A percentile compares a stretch with the other conserved stretches of the same genome.
phyloP scores from a whole-genome alignment of 225 moss, liverwort and hornwort genomes.

The Bryum argenteum region DNA sequence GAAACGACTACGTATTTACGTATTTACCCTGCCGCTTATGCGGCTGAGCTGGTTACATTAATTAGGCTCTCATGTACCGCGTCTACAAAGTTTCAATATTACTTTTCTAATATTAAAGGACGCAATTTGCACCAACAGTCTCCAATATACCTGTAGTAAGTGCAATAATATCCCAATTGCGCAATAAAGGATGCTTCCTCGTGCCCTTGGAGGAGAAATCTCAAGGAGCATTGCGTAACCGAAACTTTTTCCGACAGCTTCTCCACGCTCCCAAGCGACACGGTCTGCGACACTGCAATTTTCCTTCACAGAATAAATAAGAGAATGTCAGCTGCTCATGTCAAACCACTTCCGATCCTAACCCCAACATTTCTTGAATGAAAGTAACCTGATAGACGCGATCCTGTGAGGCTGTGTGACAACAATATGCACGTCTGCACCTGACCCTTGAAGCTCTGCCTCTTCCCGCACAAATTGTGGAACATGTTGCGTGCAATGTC shows the following conservation, averaged over 20 bases:
- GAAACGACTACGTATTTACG: constrained; percentile 3
- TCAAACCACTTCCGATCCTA: constrained; percentile 17
- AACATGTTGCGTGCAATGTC: constrained; percentile 47
- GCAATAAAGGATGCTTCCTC: constrained; percentile 85
- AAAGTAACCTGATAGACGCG: constrained; percentile 72
- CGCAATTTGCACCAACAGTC: constrained; percentile 14
- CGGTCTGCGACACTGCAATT: constrained; percentile 83
- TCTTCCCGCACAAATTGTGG: constrained; percentile 82
- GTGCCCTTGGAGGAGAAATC: constrained; percentile 68
- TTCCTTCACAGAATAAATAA: constrained; percentile 22
- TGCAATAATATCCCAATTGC: constrained; percentile 80
- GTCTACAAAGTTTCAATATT: constrained; percentile 17
- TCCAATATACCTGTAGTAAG: constrained; percentile 63
- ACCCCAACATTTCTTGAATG: constrained; percentile 13
- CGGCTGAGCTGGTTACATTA: constrained; percentile 10
- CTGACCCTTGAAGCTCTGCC: constrained; percentile 80
- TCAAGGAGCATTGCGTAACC: constrained; percentile 85
- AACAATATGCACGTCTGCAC: constrained; percentile 74
- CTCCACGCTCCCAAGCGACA: constrained; percentile 87
- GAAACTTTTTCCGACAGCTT: constrained; percentile 76
- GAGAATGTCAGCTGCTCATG: constrained; percentile 10
- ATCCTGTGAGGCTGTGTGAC: constrained; percentile 87
- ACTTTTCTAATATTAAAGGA: constrained; percentile 5
- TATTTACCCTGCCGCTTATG: constrained; percentile 2
- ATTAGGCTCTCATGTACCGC: background rate